phyloP scores from a whole-genome alignment of 1,284 basidiomycete species.

The Cryptococcus sp. region DNA sequence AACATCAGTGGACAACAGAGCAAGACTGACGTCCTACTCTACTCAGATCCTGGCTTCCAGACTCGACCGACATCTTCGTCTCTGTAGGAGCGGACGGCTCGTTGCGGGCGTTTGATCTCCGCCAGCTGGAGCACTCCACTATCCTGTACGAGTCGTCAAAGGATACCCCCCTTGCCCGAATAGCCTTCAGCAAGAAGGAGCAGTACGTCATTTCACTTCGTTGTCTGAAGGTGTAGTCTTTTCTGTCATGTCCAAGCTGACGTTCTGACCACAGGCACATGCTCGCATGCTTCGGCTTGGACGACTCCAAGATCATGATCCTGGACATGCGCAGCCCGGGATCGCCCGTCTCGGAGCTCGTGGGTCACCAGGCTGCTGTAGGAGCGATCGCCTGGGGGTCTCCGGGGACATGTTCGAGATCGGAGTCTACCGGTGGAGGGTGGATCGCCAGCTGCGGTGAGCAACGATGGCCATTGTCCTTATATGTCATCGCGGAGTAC shows the following conservation, averaged over 20 bases:
- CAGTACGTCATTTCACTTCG: constrained; percentile 25
- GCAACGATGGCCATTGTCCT: too few species aligned
- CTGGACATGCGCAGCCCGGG: constrained; percentile 93
- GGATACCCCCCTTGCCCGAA: constrained; percentile 64
- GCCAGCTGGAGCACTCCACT: constrained; percentile 94
- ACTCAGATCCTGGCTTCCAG: constrained; percentile 83
- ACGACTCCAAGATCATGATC: constrained; percentile 79
- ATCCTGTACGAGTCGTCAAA: constrained; percentile 92
- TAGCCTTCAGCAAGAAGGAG: constrained; percentile 65
- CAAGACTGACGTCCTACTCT: not conserved
- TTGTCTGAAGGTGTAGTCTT: not conserved
- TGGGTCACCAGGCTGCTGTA: constrained; percentile 65
- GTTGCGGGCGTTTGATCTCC: constrained; percentile 91
- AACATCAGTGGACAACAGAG: not conserved
- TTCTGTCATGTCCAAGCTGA: not conserved
- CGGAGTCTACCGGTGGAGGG: constrained; percentile 60
- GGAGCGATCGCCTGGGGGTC: constrained; percentile 84
- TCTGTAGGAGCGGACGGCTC: constrained; percentile 97
- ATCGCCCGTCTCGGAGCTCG: constrained; percentile 83
- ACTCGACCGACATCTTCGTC: constrained; percentile 96
- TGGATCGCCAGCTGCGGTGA: constrained; percentile 78
- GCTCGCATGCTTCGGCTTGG: constrained; percentile 56
- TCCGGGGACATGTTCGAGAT: constrained; percentile 38
- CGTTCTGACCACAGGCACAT: constrained; percentile 35
- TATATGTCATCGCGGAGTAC: not conserved